Conservation (phyloP, 768 basidiomycete genomes). For the Steccherinum ochraceum region DNA sequence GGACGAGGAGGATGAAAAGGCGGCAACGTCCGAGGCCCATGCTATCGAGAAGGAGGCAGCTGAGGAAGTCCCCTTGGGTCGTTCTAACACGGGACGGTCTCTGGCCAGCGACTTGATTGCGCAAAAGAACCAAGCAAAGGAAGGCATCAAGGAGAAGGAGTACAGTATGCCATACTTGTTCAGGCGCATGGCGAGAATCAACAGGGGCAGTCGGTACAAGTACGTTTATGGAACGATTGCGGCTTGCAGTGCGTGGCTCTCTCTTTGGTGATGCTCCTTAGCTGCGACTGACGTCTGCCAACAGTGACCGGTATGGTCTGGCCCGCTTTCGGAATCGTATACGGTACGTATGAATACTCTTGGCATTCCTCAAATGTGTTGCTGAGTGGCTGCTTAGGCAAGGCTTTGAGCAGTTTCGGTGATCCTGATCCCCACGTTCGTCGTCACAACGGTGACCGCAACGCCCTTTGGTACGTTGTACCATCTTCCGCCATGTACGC, state of each 20-base stretch:
- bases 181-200: slow-evolving; percentile 60
- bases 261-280: neutral
- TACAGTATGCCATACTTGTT: slow-evolving; percentile 57
- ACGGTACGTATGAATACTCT: slow-evolving; percentile 9
- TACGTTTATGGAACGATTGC: slow-evolving; percentile 55
- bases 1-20: slow-evolving; percentile 20
- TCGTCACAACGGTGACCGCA: slow-evolving; percentile 57
- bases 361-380: too few species aligned
- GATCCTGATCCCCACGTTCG: slow-evolving; percentile 30
- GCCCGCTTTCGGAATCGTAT: slow-evolving; percentile 41
- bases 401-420: slow-evolving; percentile 56
- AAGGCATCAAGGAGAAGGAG: slow-evolving; percentile 26
- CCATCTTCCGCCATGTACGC: slow-evolving; percentile 15
- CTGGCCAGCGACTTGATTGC: slow-evolving; percentile 63
- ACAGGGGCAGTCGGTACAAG: slow-evolving; percentile 48
- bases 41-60: slow-evolving; percentile 51
- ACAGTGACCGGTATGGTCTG: slow-evolving; percentile 54
- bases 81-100: slow-evolving; percentile 40
- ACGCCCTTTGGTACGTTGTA: slow-evolving; percentile 51
- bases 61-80: slow-evolving; percentile 57
- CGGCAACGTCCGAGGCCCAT: slow-evolving; percentile 26
- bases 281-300: neutral
- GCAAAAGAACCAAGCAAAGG: slow-evolving; percentile 33
- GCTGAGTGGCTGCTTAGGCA: too few species aligned
- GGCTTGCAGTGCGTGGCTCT: slow-evolving; percentile 34